phyloP scores from a whole-genome alignment of 1,284 basidiomycete genomes.

The Fistulinella cinereoalba region DNA sequence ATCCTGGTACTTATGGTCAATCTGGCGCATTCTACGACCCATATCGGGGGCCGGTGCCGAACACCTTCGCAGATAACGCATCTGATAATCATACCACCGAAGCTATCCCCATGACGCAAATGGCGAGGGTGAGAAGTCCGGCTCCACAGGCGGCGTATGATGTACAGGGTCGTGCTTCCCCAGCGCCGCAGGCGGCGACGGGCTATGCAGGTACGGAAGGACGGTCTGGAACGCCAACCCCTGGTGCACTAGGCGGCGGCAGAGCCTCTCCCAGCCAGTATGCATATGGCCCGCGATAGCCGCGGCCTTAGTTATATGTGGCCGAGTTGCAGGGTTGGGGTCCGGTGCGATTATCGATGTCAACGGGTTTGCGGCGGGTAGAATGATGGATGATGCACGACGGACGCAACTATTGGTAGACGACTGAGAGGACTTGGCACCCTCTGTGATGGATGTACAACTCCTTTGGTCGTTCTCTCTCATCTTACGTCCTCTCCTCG shows the following conservation, averaged over 20 bases:
- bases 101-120: constrained; percentile 75
- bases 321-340: not conserved
- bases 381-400: constrained; percentile 5
- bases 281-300: constrained; percentile 33
- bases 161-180: constrained; percentile 33
- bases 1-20: constrained; percentile 45
- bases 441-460: constrained; percentile 20
- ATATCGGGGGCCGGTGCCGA: constrained; percentile 69
- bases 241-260: constrained; percentile 32
- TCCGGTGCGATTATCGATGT: constrained; percentile 4
- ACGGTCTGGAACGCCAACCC: constrained; percentile 35
- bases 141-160: constrained; percentile 39
- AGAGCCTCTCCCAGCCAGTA: constrained; percentile 51
- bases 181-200: constrained; percentile 39
- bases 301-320: not conserved
- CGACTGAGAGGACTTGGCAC: constrained; percentile 12
- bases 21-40: constrained; percentile 66
- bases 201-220: constrained; percentile 26
- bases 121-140: constrained; percentile 48
- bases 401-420: constrained; percentile 9
- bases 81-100: constrained; percentile 49
- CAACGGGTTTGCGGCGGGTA: constrained; percentile 6
- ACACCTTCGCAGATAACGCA: constrained; percentile 51
- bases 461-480: constrained; percentile 13
- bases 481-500: not conserved